Conservation (phyloP, 768 basidiomycete genomes). For the Tylopilus subfusipes region DNA sequence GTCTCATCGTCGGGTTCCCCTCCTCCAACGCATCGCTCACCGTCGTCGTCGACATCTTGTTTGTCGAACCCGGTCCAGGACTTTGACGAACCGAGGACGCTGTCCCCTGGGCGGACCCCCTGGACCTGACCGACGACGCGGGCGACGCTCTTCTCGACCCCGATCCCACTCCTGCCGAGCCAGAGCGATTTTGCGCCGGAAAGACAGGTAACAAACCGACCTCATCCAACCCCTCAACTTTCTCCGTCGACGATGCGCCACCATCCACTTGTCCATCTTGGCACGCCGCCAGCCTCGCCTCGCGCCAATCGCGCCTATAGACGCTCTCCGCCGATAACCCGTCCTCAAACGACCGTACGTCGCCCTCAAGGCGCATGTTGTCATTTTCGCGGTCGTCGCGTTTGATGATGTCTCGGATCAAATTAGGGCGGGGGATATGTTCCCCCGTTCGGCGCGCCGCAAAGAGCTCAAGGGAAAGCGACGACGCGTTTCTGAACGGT, state of each 20-base stretch:
- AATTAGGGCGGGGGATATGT: constrained; percentile 27
- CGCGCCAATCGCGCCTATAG: constrained; percentile 75
- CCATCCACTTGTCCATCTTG: constrained; percentile 17
- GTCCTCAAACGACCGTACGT: constrained; percentile 63
- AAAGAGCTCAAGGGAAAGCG: constrained; percentile 71
- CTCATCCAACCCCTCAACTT: constrained; percentile 30
- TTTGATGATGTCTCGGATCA: not conserved
- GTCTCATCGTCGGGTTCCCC: constrained; percentile 24
- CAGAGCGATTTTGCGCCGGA: constrained; percentile 11
- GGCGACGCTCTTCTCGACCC: constrained; percentile 42
- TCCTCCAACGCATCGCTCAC: constrained; percentile 43
- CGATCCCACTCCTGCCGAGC: constrained; percentile 10
- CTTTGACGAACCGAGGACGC: constrained; percentile 41
- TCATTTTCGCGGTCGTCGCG: constrained; percentile 22
- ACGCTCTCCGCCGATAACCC: constrained; percentile 57
- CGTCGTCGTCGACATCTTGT: constrained; percentile 43
- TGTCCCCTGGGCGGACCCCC: constrained; percentile 28
- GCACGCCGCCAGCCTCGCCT: constrained; percentile 46
- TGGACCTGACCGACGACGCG: constrained; percentile 49
- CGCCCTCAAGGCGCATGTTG: constrained; percentile 35
- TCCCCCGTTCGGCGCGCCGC: constrained; percentile 65
- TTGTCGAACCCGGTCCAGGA: constrained; percentile 43
- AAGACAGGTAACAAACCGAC: constrained; percentile 28
- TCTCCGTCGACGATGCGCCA: not conserved
- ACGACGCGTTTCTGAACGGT: constrained; percentile 61